Evolutionary conservation across 2,329 filamentous ascomycete species (phyloP), one percentile per base, ranked within the genome.

Genomic region (Aspergillus persii): DNA sequence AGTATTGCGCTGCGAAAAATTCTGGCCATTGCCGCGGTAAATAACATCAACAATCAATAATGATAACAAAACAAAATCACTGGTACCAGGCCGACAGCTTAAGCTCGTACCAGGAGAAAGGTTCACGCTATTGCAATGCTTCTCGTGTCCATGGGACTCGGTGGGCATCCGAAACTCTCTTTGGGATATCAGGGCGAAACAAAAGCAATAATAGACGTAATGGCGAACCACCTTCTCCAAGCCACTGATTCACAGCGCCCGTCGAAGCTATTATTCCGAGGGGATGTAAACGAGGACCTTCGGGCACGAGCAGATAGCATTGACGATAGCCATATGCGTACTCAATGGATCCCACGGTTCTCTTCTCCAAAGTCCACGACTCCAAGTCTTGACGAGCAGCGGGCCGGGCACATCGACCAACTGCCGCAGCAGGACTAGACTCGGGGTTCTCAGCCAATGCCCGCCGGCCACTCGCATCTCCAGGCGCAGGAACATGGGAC

Each of bases 341-440:
- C 44, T 39, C 41, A 30, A 50, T 62, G 59, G 59, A 57, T 58
- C 62, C 59, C 55, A 63, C 57, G 51, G 18, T 23, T 23, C 18
- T 23, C 18, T 58, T 57, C 36, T 51, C 26, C 27, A 29, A 33
- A 36, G 44, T 51, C 27, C 50, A 29, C 30, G 27, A 30, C 39
- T 36, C 50, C 30, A 54, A 46, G 41, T 53, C 11, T 50, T 61
- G 50, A 59, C 11, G 11, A 62, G 56, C 54, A 62, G 56, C 54
- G 60, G 61, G 53, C 59, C 62, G 50, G 27, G 46, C 6, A 55
- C 41, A 30, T 49, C 55, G 52, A 57, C 59, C 53, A 61, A 51
- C 55, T 62, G 41, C 63, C 57, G 23, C n/a, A 57, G 49, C 33
- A 15, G 57, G 64, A 47, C 23, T 66, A 65, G 60, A 50, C 50